Percentiles rank a stretch among this genome's conserved stretches.
Conservation (phyloP, 2,329 filamentous ascomycete species). For the Hypoxylon sp. region DNA sequence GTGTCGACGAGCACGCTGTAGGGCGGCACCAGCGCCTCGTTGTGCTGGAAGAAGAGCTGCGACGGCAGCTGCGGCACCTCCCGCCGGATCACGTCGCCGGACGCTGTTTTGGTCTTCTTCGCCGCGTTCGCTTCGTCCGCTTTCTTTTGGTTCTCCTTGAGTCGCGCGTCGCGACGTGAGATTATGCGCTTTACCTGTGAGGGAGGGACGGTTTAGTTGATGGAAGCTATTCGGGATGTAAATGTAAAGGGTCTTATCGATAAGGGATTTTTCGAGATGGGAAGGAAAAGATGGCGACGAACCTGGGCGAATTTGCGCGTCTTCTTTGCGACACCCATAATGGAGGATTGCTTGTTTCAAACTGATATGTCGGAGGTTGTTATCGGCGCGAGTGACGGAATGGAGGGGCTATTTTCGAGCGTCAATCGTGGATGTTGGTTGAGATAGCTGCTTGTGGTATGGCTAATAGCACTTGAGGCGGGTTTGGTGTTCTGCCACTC, state of each 20-base stretch:
- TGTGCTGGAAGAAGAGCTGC: constrained; percentile 86
- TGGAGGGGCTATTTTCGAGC: constrained; percentile 1
- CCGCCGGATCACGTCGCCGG: constrained; percentile 74
- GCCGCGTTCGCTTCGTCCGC: constrained; percentile 67
- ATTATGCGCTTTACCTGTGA: constrained; percentile 68
- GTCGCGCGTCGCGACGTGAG: constrained; percentile 81
- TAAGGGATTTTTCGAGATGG: constrained; percentile 37
- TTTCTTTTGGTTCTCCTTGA: constrained; percentile 85
- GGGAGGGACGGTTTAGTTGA: constrained; percentile 6
- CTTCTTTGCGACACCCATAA: constrained; percentile 90
- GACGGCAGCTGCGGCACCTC: constrained; percentile 88
- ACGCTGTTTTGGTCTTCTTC: constrained; percentile 69
- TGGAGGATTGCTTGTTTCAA: constrained; percentile 27
- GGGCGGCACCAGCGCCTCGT: constrained; percentile 86
- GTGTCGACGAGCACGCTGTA: constrained; percentile 85
- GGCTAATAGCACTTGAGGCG: not conserved
- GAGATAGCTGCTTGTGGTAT: constrained; percentile 9
- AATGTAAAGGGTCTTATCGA: constrained; percentile 50
- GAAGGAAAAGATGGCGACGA: constrained; percentile 49
- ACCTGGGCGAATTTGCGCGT: constrained; percentile 90
- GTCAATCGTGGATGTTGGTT: not conserved
- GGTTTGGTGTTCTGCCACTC: constrained; percentile 39
- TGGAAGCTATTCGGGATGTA: constrained; percentile 40
- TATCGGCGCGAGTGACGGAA: not conserved
- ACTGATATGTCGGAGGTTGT: not conserved